phyloP scores from a whole-genome alignment of 2,329 filamentous ascomycete species.

The Cryphonectria carpinicola region DNA sequence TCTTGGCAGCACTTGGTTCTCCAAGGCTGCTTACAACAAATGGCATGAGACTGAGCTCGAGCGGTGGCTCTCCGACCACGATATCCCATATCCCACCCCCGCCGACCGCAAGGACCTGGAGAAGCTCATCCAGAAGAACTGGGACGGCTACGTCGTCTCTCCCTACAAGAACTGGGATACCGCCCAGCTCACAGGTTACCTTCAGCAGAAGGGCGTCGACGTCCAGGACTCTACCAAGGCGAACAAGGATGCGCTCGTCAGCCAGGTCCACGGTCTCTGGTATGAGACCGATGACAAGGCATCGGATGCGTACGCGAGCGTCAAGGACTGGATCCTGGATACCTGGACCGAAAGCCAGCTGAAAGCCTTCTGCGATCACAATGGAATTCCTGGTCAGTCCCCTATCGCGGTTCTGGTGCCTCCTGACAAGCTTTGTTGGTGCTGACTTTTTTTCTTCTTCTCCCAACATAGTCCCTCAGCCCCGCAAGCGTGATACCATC shows the following conservation, averaged over 20 bases:
- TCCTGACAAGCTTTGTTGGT: not conserved
- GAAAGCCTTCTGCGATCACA: slow-evolving; percentile 88
- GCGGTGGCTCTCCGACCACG: slow-evolving; percentile 91
- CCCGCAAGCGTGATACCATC: slow-evolving; percentile 81
- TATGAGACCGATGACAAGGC: slow-evolving; percentile 79
- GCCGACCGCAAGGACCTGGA: slow-evolving; percentile 95
- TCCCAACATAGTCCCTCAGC: slow-evolving; percentile 69
- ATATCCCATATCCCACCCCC: slow-evolving; percentile 86
- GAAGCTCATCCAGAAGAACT: slow-evolving; percentile 85
- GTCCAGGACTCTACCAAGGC: slow-evolving; percentile 67
- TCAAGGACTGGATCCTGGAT: slow-evolving; percentile 93
- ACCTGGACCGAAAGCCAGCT: slow-evolving; percentile 93
- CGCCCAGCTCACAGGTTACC: slow-evolving; percentile 67
- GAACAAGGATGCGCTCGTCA: slow-evolving; percentile 69
- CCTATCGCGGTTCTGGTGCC: not conserved
- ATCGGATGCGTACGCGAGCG: slow-evolving; percentile 69
- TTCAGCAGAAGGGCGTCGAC: slow-evolving; percentile 73
- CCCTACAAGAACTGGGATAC: slow-evolving; percentile 81
- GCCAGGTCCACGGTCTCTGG: slow-evolving; percentile 74
- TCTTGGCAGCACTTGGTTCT: slow-evolving; percentile 81
- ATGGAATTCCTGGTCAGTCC: slow-evolving; percentile 71
- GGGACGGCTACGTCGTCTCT: slow-evolving; percentile 75
- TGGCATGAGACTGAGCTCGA: slow-evolving; percentile 99
- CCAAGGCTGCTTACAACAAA: slow-evolving; percentile 91
- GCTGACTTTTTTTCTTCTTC: slow-evolving; percentile 9